These are phyloP conservation scores for Symbiodinium pilosum DNA, from an alignment of 73 alveolate species.

Conservation along the genomic window DNA sequence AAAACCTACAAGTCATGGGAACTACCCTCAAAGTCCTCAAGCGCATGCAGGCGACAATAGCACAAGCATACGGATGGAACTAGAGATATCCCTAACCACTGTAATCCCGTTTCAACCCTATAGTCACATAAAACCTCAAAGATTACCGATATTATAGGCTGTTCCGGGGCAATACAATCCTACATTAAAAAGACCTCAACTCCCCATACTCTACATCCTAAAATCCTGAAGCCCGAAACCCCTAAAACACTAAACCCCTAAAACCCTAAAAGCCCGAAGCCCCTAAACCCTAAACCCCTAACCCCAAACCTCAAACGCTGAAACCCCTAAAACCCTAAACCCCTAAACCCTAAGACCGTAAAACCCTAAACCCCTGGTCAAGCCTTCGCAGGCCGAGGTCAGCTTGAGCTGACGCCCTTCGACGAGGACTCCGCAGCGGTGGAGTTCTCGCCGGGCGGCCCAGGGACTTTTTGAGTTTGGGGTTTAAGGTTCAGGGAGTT, in stretches of 20 bases:
- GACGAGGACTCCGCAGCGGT: constrained; percentile 75
- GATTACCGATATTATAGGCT: no score
- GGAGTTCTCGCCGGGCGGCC: constrained; percentile 15
- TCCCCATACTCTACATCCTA: no score
- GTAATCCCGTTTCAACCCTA: no score
- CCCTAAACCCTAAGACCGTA: neutral
- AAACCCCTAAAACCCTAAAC: neutral
- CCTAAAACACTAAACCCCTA: neutral
- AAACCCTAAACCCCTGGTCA: neutral
- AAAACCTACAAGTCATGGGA: no score
- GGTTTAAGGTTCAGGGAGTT: neutral
- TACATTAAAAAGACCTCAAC: no score
- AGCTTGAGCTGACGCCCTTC: constrained; percentile 61
- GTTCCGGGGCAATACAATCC: no score
- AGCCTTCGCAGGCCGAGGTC: constrained; percentile 45
- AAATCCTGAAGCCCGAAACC: neutral
- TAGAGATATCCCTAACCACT: no score
- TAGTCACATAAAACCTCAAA: no score
- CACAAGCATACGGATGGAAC: no score
- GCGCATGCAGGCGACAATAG: no score
- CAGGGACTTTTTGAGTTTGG: neutral
- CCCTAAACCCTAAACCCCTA: neutral
- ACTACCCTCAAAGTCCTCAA: no score
- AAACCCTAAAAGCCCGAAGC: neutral
- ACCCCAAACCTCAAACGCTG: neutral